Evolutionary conservation across 257 asterid species (phyloP).

Genomic region (Rhazya stricta): DNA sequence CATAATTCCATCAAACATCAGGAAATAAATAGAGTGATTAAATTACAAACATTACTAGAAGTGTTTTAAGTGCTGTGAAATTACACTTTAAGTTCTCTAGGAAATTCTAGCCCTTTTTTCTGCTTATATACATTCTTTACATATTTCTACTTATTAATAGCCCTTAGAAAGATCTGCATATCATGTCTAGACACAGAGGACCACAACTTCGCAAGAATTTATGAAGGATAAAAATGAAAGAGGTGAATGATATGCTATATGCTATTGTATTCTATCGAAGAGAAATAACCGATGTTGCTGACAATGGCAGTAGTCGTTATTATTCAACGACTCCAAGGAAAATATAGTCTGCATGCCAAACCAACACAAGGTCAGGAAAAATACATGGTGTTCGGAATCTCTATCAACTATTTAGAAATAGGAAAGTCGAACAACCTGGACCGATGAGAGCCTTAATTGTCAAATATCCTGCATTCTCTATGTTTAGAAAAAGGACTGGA

Average conservation of each 20-base stretch:
- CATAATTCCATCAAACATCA: too few species aligned
- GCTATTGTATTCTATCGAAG: too few species aligned
- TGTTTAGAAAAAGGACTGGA: too few species aligned
- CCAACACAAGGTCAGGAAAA: too few species aligned
- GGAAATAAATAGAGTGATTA: not conserved
- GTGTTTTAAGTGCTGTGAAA: not conserved
- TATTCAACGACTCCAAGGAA: conserved; percentile 56
- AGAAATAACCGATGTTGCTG: not conserved
- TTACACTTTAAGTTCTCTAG: not conserved
- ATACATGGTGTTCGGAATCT: too few species aligned
- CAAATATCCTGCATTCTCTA: not conserved
- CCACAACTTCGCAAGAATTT: not conserved
- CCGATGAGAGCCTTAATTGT: not conserved
- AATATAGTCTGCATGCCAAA: conserved; percentile 52
- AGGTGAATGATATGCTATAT: not conserved
- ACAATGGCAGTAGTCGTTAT: not conserved
- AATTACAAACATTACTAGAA: not conserved
- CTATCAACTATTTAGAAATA: too few species aligned
- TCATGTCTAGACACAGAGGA: not conserved
- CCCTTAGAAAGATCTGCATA: not conserved
- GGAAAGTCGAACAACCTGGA: conserved; percentile 7
- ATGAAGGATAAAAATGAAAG: not conserved
- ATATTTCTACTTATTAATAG: not conserved
- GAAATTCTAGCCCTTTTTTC: not conserved
- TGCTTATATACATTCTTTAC: not conserved